Evolutionary conservation across 1,139 yeast species (phyloP).

Genomic region (Candida anutae): DNA sequence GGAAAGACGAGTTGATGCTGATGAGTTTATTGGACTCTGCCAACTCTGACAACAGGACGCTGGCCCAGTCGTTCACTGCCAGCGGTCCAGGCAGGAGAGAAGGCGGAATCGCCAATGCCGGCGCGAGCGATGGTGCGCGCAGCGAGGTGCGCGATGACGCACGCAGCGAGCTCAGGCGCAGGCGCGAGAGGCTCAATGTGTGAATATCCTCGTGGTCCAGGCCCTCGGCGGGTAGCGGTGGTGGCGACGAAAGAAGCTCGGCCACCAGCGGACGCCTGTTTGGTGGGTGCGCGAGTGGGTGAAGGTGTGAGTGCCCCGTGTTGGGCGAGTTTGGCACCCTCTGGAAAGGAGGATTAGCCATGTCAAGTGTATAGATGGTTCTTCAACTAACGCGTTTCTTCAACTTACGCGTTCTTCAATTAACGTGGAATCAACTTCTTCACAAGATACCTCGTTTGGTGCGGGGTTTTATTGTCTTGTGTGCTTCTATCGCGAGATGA

Average conservation of each 20-base stretch:
- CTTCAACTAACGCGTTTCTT: too few relatives aligned
- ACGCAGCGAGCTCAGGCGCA: constrained; percentile 31
- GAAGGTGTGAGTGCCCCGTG: too few relatives aligned
- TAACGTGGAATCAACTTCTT: too few relatives aligned
- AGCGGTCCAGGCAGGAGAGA: constrained; percentile 7
- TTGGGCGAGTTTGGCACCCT: constrained; percentile 9
- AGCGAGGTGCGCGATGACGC: constrained; percentile 13
- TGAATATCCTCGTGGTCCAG: constrained; percentile 25
- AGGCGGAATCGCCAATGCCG: constrained; percentile 4
- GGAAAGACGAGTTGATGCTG: constrained; percentile 49
- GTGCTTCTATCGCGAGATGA: too few relatives aligned
- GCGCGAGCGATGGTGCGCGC: constrained; percentile 3
- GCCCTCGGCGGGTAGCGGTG: constrained; percentile 46
- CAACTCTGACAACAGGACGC: constrained; percentile 60
- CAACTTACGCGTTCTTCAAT: too few relatives aligned
- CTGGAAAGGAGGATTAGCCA: constrained; percentile 12
- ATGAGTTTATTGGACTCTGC: constrained; percentile 75
- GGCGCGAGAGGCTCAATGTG: constrained; percentile 37
- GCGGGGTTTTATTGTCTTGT: too few relatives aligned
- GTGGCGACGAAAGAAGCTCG: constrained; percentile 77
- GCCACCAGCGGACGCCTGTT: constrained; percentile 70
- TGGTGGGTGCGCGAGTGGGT: constrained; percentile 12
- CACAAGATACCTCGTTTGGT: too few relatives aligned
- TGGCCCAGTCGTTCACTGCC: constrained; percentile 67
- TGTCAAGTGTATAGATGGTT: too few relatives aligned